Percentiles rank a stretch among this genome's conserved stretches.
Evolutionary conservation across 2,329 filamentous ascomycete species (phyloP).

Genomic region (Diaporthe sp.): DNA sequence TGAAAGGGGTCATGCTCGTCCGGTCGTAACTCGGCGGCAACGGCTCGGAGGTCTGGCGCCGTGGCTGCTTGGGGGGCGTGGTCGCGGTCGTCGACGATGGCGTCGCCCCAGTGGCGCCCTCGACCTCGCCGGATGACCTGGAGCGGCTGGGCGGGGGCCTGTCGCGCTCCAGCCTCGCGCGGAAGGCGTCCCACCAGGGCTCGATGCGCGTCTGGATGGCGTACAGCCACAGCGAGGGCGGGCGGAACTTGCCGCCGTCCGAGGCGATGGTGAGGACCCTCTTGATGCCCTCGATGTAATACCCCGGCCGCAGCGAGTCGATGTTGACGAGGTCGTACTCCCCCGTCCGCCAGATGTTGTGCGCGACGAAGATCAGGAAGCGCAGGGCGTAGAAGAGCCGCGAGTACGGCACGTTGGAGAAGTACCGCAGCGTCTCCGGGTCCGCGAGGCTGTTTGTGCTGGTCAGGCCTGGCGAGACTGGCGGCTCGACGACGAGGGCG

Average conservation of each 20-base stretch:
- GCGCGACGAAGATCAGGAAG: conserved; percentile 33
- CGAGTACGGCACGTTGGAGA: conserved; percentile 30
- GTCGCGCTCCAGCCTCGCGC: conserved; percentile 24
- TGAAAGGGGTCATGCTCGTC: background rate
- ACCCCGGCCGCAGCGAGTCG: conserved; percentile 24
- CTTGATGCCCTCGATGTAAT: conserved; percentile 33
- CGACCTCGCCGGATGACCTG: background rate
- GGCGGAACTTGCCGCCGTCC: conserved; percentile 24
- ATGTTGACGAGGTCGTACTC: conserved; percentile 30
- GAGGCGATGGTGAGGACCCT: conserved; percentile 16
- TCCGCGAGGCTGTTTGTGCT: conserved; percentile 17
- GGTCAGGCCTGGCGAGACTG: background rate
- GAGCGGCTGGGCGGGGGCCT: conserved; percentile 10
- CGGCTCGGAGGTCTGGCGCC: conserved; percentile 13
- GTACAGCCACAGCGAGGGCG: conserved; percentile 38
- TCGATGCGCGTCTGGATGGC: conserved; percentile 34
- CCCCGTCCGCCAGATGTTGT: conserved; percentile 35
- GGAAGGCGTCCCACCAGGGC: conserved; percentile 35
- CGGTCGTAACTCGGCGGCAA: background rate
- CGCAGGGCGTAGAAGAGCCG: conserved; percentile 38
- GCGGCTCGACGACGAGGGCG: conserved; percentile 17
- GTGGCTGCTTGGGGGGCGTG: background rate
- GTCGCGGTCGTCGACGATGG: background rate
- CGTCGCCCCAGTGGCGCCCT: background rate
- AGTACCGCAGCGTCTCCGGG: conserved; percentile 31